Percentiles rank a stretch among this genome's conserved stretches.
phyloP scores from a whole-genome alignment of 202 grass and related monocot genomes.

The Miscanthus sacchariflorus region DNA sequence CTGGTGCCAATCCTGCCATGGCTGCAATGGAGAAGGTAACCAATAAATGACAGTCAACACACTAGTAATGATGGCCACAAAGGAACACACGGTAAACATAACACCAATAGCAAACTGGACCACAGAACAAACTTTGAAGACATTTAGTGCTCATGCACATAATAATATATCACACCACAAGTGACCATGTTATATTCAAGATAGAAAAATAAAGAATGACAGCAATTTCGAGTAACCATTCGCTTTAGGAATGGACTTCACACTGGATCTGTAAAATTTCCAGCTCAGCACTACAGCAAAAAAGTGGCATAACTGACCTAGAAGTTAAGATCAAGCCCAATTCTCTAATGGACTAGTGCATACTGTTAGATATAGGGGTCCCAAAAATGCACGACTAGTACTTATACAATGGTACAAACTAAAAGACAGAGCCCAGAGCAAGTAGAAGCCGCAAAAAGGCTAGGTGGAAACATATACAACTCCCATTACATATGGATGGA shows the following conservation, averaged over 20 bases:
- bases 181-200: neutral
- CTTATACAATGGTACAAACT: neutral
- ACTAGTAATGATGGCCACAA: neutral
- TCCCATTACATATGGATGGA: neutral
- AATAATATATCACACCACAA: neutral
- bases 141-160: neutral
- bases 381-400: neutral
- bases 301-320: neutral
- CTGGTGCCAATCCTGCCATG: constrained; percentile 77
- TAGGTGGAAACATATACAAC: too few species aligned
- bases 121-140: neutral
- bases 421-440: neutral
- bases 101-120: neutral
- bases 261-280: neutral
- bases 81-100: neutral
- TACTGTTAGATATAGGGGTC: neutral
- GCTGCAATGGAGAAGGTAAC: constrained; percentile 29
- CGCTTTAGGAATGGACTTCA: neutral
- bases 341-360: neutral
- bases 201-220: neutral
- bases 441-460: neutral
- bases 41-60: neutral
- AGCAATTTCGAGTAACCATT: neutral
- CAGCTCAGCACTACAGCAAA: neutral
- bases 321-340: neutral